Evolutionary conservation across 768 basidiomycete genomes (phyloP).

Genomic region (Paxillus involutus): DNA sequence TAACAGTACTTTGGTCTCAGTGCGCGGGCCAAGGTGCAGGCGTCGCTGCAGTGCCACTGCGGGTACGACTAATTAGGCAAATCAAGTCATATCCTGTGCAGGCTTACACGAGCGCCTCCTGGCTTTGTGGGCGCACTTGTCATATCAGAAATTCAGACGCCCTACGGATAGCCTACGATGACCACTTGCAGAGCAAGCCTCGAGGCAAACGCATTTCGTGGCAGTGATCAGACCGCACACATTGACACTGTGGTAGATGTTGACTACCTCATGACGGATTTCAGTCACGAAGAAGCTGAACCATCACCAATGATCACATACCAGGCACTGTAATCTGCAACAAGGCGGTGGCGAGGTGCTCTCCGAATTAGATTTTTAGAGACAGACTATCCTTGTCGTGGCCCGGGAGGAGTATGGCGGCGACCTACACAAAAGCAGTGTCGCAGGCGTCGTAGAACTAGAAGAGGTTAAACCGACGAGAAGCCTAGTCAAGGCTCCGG

Average conservation of each 20-base stretch:
- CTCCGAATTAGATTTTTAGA: constrained; percentile 4
- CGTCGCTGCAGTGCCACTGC: constrained; percentile 21
- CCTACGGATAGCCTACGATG: background rate
- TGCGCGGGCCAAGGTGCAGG: constrained; percentile 14
- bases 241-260: constrained; percentile 1
- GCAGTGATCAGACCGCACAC: constrained; percentile 15
- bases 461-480: background rate
- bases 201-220: constrained; percentile 23
- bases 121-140: constrained; percentile 2
- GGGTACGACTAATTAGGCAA: background rate
- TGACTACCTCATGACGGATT: constrained; percentile 8
- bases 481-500: background rate
- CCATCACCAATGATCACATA: constrained; percentile 9
- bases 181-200: constrained; percentile 17
- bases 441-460: background rate
- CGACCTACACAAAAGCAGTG: background rate
- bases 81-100: background rate
- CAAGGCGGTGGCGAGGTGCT: constrained; percentile 24
- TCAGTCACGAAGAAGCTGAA: background rate
- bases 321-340: constrained; percentile 13
- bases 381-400: background rate
- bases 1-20: constrained; percentile 3
- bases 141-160: background rate
- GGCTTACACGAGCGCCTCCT: background rate
- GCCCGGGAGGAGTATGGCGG: background rate